Base-by-base conservation (phyloP, 2,329 filamentous ascomycete genomes). In the Fusarium sp. region DNA sequence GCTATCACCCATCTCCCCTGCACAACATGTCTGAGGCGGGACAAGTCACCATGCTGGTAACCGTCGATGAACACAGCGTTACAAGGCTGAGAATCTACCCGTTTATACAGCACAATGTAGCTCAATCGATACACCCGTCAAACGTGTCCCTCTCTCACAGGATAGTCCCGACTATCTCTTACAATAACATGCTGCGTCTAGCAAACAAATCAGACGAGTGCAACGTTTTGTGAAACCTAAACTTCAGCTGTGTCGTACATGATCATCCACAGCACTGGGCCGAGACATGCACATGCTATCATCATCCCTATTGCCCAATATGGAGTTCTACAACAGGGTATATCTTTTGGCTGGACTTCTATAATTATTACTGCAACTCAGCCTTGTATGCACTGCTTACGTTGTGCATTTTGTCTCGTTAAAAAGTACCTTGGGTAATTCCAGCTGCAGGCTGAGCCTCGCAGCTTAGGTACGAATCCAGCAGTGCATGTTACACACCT, bases 401-500 rank as follows among this genome's bases (percentile, higher is more conserved):
- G 56, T 27, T 62, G 55, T 70, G 53, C 45, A 61, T 41, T 38
- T 35, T 37, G n/a, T 45, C 20, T 7, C 17, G 23, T 32, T 54
- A 30, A 30, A 30, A 30, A 30, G 30, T 44, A 26, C 32, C 2
- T 23, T 33, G 20, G 20, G 59, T 58, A 61, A 68, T 46, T 40
- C 40, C 40, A 40, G 23, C 50, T 26, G 49, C 26, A 56, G 37
- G 41, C 65, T 55, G 35, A 68, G 65, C 65, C 58, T 69, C 66
- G 58, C 64, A 64, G 64, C 64, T 69, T 71, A 45, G 54, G 63
- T 65, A 71, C 58, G 52, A 69, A 71, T 65, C 37, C 38, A 65
- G 69, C 18, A 15, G 35, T 40, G 35, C 10, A 30, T 35, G 64
- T 71, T 71, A 66, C 69, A 71, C 52, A n/a, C 30, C 48, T 53